Evolutionary conservation across 2,329 filamentous ascomycete genomes (phyloP), one percentile per base, ranked within the genome.

Genomic region (Lachnellula hyalina): DNA sequence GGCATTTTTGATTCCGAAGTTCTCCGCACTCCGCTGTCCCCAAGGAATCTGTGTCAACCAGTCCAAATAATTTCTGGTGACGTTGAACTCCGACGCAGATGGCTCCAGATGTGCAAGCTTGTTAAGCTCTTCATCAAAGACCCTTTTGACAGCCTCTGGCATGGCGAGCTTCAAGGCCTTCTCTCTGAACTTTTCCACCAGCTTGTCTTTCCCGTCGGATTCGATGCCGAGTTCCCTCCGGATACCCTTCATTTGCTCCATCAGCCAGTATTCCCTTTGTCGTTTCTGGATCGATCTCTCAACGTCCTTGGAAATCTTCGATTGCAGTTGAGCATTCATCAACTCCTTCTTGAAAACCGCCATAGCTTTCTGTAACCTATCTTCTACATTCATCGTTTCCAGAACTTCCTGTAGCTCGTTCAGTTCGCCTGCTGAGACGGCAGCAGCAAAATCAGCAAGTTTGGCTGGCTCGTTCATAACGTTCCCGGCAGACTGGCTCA

Each of bases 191-290:
- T 89, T 96, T 71, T 97, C 94, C 1, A 99, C 89, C 12, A 99
- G 79, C 75, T 97, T 97, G 68, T 99, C 94, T 74, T 97, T 99
- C 61, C 95, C 94, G 68, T 99, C 94, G 5, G 90, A 96, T 71
- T 99, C 95, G 51, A 99, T 90, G 21, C 95, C 94, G 48, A 99
- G 83, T 73, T 99, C 94, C 55, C 94, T 83, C 55, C 90, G 87
- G 68, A 99, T 99, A 25, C 92, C 94, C 77, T 97, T 97, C 92
- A 99, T 96, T 72, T 99, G 95, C 73, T 99, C 94, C 90, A 96
- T 95, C 47, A 99, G 77, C 89, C 91, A 97, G 75, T 97, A 99
- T 70, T 99, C 94, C 51, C 94, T 85, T 71, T 99, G 94, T 32
- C 93, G 86, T 75, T 99, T 97, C 65, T 92, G 92, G 52, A 99